A percentile compares a stretch with the other conserved stretches of the same genome.
phyloP scores from a whole-genome alignment of 2,329 filamentous ascomycete genomes.

The Cryphonectria parasitica region DNA sequence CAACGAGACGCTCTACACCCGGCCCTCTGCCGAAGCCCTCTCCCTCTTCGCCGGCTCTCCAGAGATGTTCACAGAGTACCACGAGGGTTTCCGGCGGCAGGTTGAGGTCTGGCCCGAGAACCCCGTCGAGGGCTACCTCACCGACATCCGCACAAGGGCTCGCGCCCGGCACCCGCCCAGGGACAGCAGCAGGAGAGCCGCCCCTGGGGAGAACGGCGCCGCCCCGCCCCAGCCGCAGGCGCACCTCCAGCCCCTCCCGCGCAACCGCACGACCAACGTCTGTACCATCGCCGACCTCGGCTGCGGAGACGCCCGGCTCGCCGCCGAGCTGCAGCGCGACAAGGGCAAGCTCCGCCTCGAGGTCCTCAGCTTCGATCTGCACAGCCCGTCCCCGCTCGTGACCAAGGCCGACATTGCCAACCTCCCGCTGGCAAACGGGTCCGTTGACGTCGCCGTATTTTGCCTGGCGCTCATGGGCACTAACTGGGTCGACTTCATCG shows the following conservation, averaged over 20 bases:
- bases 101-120: slow-evolving; percentile 97
- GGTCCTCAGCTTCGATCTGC: slow-evolving; percentile 85
- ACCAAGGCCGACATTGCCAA: slow-evolving; percentile 88
- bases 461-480: slow-evolving; percentile 98
- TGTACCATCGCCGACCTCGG: slow-evolving; percentile 89
- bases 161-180: slow-evolving; percentile 45
- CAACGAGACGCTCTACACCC: slow-evolving; percentile 95
- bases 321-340: slow-evolving; percentile 67
- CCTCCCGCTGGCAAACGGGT: slow-evolving; percentile 74
- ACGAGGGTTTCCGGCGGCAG: slow-evolving; percentile 93
- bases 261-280: slow-evolving; percentile 63
- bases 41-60: slow-evolving; percentile 81
- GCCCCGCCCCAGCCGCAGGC: slow-evolving; percentile 34
- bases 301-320: slow-evolving; percentile 87
- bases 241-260: slow-evolving; percentile 61
- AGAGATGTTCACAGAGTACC: slow-evolving; percentile 95
- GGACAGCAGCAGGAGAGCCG: slow-evolving; percentile 26
- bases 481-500: slow-evolving; percentile 96
- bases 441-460: slow-evolving; percentile 87
- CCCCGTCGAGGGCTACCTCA: slow-evolving; percentile 86
- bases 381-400: slow-evolving; percentile 74
- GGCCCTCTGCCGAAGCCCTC: slow-evolving; percentile 82
- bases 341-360: slow-evolving; percentile 71
- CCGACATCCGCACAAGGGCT: slow-evolving; percentile 70
- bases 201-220: slow-evolving; percentile 32